These are phyloP conservation scores for Candida verbasci DNA, from an alignment of 805 yeast genomes.

Conservation along the genomic window DNA sequence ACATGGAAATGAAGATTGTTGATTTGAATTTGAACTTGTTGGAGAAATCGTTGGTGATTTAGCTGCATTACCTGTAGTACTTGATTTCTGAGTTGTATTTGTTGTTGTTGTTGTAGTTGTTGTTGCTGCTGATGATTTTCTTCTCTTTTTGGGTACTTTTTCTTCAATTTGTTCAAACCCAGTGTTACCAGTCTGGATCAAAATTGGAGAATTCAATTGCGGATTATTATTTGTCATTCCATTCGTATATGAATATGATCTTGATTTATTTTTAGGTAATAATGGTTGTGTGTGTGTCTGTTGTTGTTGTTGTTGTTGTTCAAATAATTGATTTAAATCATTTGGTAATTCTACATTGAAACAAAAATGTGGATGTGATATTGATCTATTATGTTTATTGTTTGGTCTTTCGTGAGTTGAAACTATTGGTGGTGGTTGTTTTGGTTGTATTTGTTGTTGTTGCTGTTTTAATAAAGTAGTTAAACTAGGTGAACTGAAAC, in stretches of 20 bases:
- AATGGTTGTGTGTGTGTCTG: too few relatives aligned
- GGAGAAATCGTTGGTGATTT: neutral
- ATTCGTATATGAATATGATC: conserved; percentile 6
- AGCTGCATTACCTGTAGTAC: neutral
- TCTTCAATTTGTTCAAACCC: conserved; percentile 7
- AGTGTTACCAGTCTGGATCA: conserved; percentile 3
- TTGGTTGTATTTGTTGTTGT: conserved; percentile 7
- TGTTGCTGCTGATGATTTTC: conserved; percentile 5
- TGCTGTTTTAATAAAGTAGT: conserved; percentile 6
- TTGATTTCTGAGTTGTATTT: conserved; percentile 1
- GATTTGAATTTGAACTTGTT: neutral
- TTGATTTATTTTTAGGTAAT: neutral
- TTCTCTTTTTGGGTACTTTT: conserved; percentile 6
- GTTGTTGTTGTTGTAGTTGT: neutral
- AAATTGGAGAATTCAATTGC: conserved; percentile 4
- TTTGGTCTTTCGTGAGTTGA: neutral
- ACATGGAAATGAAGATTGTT: conserved; percentile 30
- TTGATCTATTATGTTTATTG: conserved; percentile 4
- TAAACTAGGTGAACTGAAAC: conserved; percentile 16
- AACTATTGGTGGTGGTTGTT: conserved; percentile 1
- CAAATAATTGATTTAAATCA: neutral
- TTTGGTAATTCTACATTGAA: conserved; percentile 17
- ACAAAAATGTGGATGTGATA: conserved; percentile 12
- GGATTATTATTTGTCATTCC: conserved; percentile 1
- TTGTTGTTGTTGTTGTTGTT: too few relatives aligned